These are phyloP conservation scores for Xylaria sp. DNA, from an alignment of 2,329 filamentous ascomycete species.

Conservation along the genomic window DNA sequence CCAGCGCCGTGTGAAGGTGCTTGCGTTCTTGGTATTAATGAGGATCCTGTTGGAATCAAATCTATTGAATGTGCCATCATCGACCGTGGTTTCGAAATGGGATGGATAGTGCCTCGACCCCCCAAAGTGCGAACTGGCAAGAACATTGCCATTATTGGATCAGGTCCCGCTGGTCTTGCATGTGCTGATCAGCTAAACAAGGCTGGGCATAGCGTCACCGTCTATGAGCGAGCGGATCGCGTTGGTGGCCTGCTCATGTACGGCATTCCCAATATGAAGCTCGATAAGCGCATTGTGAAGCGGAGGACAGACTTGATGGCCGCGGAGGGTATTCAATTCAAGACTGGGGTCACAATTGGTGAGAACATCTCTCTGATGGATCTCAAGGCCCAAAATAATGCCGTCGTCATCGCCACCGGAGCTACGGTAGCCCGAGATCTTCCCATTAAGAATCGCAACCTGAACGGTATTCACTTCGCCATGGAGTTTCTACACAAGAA, in stretches of 20 bases:
- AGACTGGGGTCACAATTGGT: conserved; percentile 80
- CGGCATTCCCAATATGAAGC: conserved; percentile 99
- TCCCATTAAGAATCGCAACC: conserved; percentile 86
- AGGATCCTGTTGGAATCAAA: conserved; percentile 97
- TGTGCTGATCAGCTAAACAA: conserved; percentile 94
- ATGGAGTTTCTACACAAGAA: conserved; percentile 99
- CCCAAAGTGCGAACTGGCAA: conserved; percentile 87
- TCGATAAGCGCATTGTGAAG: conserved; percentile 97
- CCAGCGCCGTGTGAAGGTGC: conserved; percentile 96
- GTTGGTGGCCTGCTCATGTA: conserved; percentile 96
- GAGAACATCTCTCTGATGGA: conserved; percentile 77
- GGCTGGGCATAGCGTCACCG: conserved; percentile 85
- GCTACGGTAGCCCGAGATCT: conserved; percentile 93
- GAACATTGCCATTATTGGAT: conserved; percentile 88
- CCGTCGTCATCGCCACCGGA: conserved; percentile 90
- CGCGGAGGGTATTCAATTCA: conserved; percentile 84
- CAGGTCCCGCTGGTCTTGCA: conserved; percentile 90
- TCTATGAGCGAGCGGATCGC: conserved; percentile 93
- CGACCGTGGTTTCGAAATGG: conserved; percentile 96
- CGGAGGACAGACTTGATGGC: conserved; percentile 96
- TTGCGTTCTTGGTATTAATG: conserved; percentile 95
- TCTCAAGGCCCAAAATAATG: conserved; percentile 78
- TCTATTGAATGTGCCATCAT: conserved; percentile 98
- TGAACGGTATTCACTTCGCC: conserved; percentile 92
- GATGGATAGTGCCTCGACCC: conserved; percentile 90